Evolutionary conservation across 1,284 basidiomycete genomes (phyloP), one percentile per base, ranked within the genome.

Genomic region (Termitomyces sp.): DNA sequence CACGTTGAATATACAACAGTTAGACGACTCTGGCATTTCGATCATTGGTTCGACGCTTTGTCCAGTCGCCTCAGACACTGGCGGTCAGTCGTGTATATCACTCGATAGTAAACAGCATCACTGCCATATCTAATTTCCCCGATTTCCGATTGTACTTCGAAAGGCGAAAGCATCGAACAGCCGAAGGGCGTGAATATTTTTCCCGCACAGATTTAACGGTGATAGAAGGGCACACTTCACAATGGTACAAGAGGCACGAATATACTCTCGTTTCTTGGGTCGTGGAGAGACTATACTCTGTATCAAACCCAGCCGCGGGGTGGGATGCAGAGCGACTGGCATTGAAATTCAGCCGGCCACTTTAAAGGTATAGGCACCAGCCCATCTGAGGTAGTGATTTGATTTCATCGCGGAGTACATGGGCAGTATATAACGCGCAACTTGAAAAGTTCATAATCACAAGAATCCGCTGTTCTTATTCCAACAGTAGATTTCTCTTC

Each of bases 321-420:
- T 42, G 41, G 13, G 2, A 24, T 24, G 24, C 46, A n/a, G 41
- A 45, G 24, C 17, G 15, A 13, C 40, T 46, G 17, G 55, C 40
- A 19, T 15, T 48, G 33, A 56, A 56, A 31, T 33, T 38, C 6
- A 56, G 38, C 19, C 52, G 54, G 50, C 40, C 33, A 7, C 33
- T n/a, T n/a, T n/a, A n/a, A n/a, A n/a, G n/a, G n/a, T n/a, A n/a
- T n/a, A n/a, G n/a, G n/a, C n/a, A n/a, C n/a, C n/a, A n/a, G n/a
- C n/a, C n/a, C n/a, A n/a, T n/a, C n/a, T n/a, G n/a, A n/a, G n/a
- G n/a, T n/a, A n/a, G n/a, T n/a, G n/a, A n/a, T n/a, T n/a, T n/a
- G n/a, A n/a, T n/a, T n/a, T n/a, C n/a, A n/a, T n/a, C n/a, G n/a
- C n/a, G n/a, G n/a, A n/a, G n/a, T n/a, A n/a, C n/a, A n/a, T n/a